Evolutionary conservation across 1,284 basidiomycete genomes (phyloP), one percentile per base, ranked within the genome.

Genomic region (Gymnopus androsaceus): DNA sequence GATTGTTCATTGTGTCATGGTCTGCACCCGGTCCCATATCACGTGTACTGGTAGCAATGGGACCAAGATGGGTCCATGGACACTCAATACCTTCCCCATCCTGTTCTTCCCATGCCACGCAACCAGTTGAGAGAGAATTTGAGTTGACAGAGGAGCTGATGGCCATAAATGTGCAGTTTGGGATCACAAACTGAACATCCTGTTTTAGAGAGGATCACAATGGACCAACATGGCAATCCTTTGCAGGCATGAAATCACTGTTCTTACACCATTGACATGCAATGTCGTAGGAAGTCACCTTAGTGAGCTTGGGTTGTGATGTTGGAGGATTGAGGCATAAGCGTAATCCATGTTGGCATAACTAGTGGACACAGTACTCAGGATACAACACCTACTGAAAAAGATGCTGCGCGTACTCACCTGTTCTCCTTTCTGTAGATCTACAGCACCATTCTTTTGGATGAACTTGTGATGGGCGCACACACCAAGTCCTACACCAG

Each of bases 1-100:
- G 64, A 45, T 69, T 67, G 31, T 73, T 62, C 21, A 71, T 30
- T 0, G 59, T 56, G 25, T 70, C 69, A 8, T 60, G 61, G 1
- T 64, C 53, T 28, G 45, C 12, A 1, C 65, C 67, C 0, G 63
- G 64, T 0, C 57, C 61, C 67, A 70, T 72, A 44, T 68, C 66
- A 5, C 54, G 28, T 1, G 65, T 66, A 17, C 63, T 66, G 2
- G 58, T 45, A 0, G 64, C 57, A 0, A 64, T 31, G 4, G 47
- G 54, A 15, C 48, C 48, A 12, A 51, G 41, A n/a, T 41, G 34
- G 3, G 47, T 37, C 56, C 63, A 69, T n/a, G n/a, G n/a, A n/a
- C n/a, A n/a, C n/a, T n/a, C n/a, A n/a, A n/a, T n/a, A n/a, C n/a
- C n/a, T n/a, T n/a, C n/a, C n/a, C n/a, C n/a, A n/a, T n/a, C 61